Evolutionary conservation across 176 grass and related monocot species (phyloP).

Genomic region (Luzula sylvatica): DNA sequence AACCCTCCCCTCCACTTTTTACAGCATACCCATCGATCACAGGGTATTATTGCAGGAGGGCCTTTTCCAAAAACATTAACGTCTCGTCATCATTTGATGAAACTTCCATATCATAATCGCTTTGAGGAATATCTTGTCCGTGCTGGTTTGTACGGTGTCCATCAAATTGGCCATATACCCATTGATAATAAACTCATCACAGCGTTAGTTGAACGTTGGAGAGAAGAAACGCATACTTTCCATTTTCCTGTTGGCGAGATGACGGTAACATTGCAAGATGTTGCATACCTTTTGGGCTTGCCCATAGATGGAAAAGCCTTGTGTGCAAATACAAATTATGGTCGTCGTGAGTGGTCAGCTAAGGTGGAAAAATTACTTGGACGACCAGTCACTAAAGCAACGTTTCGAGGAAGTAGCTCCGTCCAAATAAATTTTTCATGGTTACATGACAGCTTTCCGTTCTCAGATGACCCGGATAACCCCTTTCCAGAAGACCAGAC

Average conservation of each 20-base stretch:
- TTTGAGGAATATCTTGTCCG: neutral
- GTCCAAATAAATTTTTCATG: neutral
- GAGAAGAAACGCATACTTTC: conserved; percentile 7
- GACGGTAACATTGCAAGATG: too few relatives aligned
- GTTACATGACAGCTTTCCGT: neutral
- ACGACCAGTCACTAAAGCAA: neutral
- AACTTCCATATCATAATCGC: neutral
- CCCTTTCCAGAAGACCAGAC: too few relatives aligned
- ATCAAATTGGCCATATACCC: neutral
- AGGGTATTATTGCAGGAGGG: neutral
- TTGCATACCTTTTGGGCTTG: neutral
- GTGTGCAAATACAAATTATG: neutral
- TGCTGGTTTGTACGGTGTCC: conserved; percentile 6
- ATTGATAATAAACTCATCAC: too few relatives aligned
- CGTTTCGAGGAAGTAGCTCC: neutral
- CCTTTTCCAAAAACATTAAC: neutral
- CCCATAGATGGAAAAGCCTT: neutral
- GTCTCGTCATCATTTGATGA: neutral
- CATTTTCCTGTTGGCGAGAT: too few relatives aligned
- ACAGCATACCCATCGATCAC: neutral
- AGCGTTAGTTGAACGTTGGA: conserved; percentile 14
- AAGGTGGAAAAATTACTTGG: neutral
- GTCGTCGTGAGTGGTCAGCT: neutral
- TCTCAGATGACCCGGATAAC: too few relatives aligned
- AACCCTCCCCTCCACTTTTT: neutral